Evolutionary conservation across 2,329 filamentous ascomycete genomes (phyloP).

Genomic region (Penicillium sp.): DNA sequence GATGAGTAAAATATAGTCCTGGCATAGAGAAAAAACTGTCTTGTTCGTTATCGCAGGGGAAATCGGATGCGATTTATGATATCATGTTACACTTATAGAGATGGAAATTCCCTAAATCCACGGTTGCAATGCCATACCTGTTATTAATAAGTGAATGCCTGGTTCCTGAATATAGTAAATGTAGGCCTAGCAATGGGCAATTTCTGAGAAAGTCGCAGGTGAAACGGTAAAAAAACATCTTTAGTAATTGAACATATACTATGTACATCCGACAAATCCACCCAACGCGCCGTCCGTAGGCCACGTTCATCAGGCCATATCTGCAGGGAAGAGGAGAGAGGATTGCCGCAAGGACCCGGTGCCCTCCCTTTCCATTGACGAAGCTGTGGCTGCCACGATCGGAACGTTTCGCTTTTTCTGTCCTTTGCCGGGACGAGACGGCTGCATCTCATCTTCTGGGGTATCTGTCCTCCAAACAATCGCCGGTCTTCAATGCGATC

Average conservation of each 20-base stretch:
- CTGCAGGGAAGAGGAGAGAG: slow-evolving; percentile 4
- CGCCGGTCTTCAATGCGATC: slow-evolving; percentile 18
- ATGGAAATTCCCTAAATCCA: not conserved
- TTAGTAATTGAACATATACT: slow-evolving; percentile 37
- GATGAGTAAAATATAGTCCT: slow-evolving; percentile 27
- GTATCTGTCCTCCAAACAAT: slow-evolving; percentile 29
- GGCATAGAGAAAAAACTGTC: not conserved
- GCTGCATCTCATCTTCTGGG: slow-evolving; percentile 21
- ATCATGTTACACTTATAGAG: slow-evolving; percentile 25
- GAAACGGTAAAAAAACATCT: slow-evolving; percentile 23
- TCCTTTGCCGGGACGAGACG: slow-evolving; percentile 19
- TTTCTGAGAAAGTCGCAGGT: not conserved
- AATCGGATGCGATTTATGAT: slow-evolving; percentile 28
- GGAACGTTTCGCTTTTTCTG: slow-evolving; percentile 12
- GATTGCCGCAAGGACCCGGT: slow-evolving; percentile 18
- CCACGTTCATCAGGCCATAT: slow-evolving; percentile 21
- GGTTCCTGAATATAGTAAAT: too few species aligned
- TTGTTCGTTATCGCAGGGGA: not conserved
- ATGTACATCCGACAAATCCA: slow-evolving; percentile 43
- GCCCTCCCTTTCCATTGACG: slow-evolving; percentile 13
- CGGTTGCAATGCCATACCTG: not conserved
- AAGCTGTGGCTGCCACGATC: slow-evolving; percentile 12
- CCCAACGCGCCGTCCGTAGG: slow-evolving; percentile 35
- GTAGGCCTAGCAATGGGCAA: not conserved
- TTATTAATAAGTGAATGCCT: not conserved